Evolutionary conservation across 2,329 filamentous ascomycete species (phyloP).

Genomic region (Xylaria hypoxylon): DNA sequence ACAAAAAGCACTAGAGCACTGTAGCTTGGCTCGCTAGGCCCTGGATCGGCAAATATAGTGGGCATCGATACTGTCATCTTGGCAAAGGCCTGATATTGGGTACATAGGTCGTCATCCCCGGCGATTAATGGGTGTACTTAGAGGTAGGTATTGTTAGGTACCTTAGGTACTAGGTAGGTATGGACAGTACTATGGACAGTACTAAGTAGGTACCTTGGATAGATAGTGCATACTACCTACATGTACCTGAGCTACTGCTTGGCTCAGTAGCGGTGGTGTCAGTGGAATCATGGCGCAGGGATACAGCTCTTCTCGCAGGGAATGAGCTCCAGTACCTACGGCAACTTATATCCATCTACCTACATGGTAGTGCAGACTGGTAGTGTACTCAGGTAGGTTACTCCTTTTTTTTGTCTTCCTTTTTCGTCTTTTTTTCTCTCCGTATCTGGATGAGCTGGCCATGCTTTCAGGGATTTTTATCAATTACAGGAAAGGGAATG

Average conservation of each 20-base stretch:
- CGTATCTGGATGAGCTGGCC: too few species aligned
- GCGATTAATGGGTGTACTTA: background rate
- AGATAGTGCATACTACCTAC: too few species aligned
- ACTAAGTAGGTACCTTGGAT: background rate
- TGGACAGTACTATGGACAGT: too few species aligned
- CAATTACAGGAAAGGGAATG: too few species aligned
- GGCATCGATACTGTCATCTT: slow-evolving; percentile 29
- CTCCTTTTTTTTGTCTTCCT: too few species aligned
- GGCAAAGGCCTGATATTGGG: slow-evolving; percentile 11
- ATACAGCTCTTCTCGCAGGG: slow-evolving; percentile 6
- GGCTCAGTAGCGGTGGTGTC: too few species aligned
- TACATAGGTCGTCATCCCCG: slow-evolving; percentile 26
- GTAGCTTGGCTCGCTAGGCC: slow-evolving; percentile 3
- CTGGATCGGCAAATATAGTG: slow-evolving; percentile 13
- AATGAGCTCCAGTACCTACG: too few species aligned
- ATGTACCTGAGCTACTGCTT: too few species aligned
- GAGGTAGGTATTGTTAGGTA: background rate
- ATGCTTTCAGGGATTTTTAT: too few species aligned
- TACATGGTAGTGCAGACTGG: too few species aligned
- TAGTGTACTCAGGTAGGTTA: too few species aligned
- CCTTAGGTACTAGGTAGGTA: background rate
- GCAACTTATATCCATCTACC: too few species aligned
- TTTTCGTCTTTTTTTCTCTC: background rate
- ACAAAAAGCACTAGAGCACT: background rate
- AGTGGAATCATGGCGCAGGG: background rate